A percentile compares a stretch with the other conserved stretches of the same genome.
Evolutionary conservation across 371 early-diverging fungal genomes (phyloP).

Genomic region (Gilbertella persicaria): DNA sequence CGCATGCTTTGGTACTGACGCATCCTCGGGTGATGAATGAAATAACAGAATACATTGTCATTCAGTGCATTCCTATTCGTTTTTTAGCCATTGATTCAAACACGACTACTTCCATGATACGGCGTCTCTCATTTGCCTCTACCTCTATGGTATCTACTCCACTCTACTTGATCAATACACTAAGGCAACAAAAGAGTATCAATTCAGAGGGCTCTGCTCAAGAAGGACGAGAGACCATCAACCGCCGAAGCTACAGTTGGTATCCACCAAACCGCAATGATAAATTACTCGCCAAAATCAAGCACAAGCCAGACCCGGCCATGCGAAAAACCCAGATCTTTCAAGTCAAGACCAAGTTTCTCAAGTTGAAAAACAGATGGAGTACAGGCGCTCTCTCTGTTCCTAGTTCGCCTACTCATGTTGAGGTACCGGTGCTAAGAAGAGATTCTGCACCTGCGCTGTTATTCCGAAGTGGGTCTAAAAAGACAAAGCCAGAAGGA

Average conservation of each 20-base stretch:
- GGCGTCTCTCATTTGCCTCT: conserved; percentile 19
- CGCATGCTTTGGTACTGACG: conserved; percentile 36
- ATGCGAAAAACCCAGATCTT: not conserved
- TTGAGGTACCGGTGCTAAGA: conserved; percentile 2
- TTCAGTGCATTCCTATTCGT: conserved; percentile 28
- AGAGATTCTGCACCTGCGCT: conserved; percentile 22
- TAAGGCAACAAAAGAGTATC: conserved; percentile 15
- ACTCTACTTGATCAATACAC: not conserved
- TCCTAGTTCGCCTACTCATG: not conserved
- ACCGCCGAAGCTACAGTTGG: not conserved
- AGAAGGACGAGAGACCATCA: not conserved
- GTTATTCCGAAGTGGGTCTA: not conserved
- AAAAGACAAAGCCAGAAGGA: not conserved
- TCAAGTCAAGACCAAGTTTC: conserved; percentile 5
- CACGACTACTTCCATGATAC: conserved; percentile 11
- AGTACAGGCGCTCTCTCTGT: not conserved
- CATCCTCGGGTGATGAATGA: conserved; percentile 15
- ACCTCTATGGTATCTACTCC: conserved; percentile 23
- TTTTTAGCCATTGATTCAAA: conserved; percentile 17
- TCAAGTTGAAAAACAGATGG: conserved; percentile 2
- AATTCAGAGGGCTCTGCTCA: not conserved
- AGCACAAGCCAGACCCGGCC: not conserved
- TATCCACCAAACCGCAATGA: not conserved
- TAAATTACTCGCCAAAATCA: no score
- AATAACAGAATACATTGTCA: conserved; percentile 21